These are phyloP conservation scores for Saksenaea vasiformis DNA, from an alignment of 371 early-diverging fungal genomes.

Conservation along the genomic window DNA sequence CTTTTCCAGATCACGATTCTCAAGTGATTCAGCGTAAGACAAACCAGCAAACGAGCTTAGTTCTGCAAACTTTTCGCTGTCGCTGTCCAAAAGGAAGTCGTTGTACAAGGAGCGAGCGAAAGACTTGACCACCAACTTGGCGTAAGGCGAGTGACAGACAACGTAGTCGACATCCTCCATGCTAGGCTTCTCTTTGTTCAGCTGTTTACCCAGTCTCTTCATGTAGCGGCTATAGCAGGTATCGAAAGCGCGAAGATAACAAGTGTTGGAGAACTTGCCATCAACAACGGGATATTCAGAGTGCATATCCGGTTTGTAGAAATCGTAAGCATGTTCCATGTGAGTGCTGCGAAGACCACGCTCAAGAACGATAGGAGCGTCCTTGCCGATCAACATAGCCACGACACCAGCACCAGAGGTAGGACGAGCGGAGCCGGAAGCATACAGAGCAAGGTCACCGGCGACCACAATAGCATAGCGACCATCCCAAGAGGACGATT, in stretches of 20 bases:
- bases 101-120: slow-evolving; percentile 85
- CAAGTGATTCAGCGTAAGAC: slow-evolving; percentile 73
- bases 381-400: slow-evolving; percentile 92
- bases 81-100: slow-evolving; percentile 84
- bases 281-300: slow-evolving; percentile 97
- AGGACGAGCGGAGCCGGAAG: slow-evolving; percentile 89
- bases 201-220: slow-evolving; percentile 65
- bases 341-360: slow-evolving; percentile 87
- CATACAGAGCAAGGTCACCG: slow-evolving; percentile 97
- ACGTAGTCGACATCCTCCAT: slow-evolving; percentile 78
- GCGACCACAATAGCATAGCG: slow-evolving; percentile 92
- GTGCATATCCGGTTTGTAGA: slow-evolving; percentile 96
- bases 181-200: slow-evolving; percentile 55
- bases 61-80: slow-evolving; percentile 63
- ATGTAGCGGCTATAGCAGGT: slow-evolving; percentile 84
- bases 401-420: slow-evolving; percentile 96
- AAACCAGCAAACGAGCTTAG: slow-evolving; percentile 60
- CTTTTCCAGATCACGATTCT: slow-evolving; percentile 88
- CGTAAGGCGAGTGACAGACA: slow-evolving; percentile 96
- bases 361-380: slow-evolving; percentile 95
- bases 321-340: slow-evolving; percentile 98
- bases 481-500: slow-evolving; percentile 93
- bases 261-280: slow-evolving; percentile 89
- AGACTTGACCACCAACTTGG: slow-evolving; percentile 95
- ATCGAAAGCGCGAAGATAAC: slow-evolving; percentile 92